Percentiles rank a stretch among this genome's conserved stretches.
Evolutionary conservation across 169 alveolate genomes (phyloP).

Genomic region (Cryptosporidium meleagridis): DNA sequence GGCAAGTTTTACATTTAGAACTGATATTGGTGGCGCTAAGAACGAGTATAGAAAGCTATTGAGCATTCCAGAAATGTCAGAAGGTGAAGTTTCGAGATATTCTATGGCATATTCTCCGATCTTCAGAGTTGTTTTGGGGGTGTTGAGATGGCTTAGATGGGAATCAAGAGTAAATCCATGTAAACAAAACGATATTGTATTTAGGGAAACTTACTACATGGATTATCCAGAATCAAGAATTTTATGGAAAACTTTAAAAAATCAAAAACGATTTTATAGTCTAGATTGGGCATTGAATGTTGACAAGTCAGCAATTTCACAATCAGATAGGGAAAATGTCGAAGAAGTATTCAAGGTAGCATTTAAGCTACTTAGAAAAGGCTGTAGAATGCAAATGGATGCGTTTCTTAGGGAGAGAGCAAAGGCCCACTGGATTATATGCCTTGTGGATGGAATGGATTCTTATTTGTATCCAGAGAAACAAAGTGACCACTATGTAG

Average conservation of each 20-base stretch:
- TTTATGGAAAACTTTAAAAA: not conserved
- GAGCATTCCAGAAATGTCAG: slow-evolving; percentile 52
- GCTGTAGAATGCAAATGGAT: slow-evolving; percentile 63
- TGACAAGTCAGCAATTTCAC: slow-evolving; percentile 12
- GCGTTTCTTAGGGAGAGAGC: slow-evolving; percentile 43
- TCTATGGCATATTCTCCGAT: slow-evolving; percentile 70
- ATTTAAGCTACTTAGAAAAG: slow-evolving; percentile 26
- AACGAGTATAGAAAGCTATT: not conserved
- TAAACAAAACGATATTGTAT: slow-evolving; percentile 1
- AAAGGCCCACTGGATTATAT: slow-evolving; percentile 41
- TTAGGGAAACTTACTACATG: slow-evolving; percentile 13
- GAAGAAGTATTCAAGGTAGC: slow-evolving; percentile 43
- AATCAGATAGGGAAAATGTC: slow-evolving; percentile 28
- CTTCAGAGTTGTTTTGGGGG: slow-evolving; percentile 44
- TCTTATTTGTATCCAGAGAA: slow-evolving; percentile 32
- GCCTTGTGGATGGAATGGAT: slow-evolving; percentile 66
- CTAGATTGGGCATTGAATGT: slow-evolving; percentile 47
- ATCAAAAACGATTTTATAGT: slow-evolving; percentile 41
- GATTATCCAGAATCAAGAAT: slow-evolving; percentile 69
- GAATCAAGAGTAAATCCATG: slow-evolving; percentile 58
- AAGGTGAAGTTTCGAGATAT: slow-evolving; percentile 60
- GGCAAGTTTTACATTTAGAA: not conserved
- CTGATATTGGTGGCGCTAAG: not conserved
- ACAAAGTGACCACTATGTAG: slow-evolving; percentile 35
- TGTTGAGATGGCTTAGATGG: slow-evolving; percentile 72